Evolutionary conservation across 306 rosid species (phyloP), one percentile per base, ranked within the genome.

Genomic region (Trifolium dubium): DNA sequence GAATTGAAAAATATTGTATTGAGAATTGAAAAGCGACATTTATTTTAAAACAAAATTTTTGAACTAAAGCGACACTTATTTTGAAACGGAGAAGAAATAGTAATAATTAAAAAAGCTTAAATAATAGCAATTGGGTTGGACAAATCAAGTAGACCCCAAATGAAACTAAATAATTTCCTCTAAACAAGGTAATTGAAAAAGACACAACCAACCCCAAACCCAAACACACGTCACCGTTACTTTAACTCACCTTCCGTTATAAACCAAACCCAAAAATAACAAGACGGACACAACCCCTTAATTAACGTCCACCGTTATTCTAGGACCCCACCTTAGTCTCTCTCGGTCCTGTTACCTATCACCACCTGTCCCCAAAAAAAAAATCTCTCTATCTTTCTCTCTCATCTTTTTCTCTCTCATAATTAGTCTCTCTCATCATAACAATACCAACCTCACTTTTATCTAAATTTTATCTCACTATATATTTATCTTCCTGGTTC

Each of bases 201-300:
- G 78, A 77, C 81, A 74, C 69, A 23, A 23, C 23, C 23, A 23
- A 0, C 23, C 23, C 66, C 35, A 74, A 81, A 76, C 53, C 54
- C 18, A 9, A 11, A 3, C 3, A 2, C 6, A 40, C 65, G 72
- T 63, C 76, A 56, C 69, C 83, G 85, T 84, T 77, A 77, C 28
- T 15, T 17, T 13, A 43, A 53, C 61, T 54, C 73, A 39, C 41
- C 51, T 40, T 6, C 34, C 50, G 10, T 9, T 14, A 2, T 3
- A 7, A 6, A 29, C 72, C 1, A 75, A 12, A 12, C 6, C 53
- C 55, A 67, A 37, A 44, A 72, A 17, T 10, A 12, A 10, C 23
- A 14, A 17, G 62, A 28, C 2, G 32, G 28, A 17, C 13, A 29
- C 19, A 51, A 54, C 29, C 13, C 29, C 66, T 31, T 3, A 15